Evolutionary conservation across 495 filamentous ascomycete species (phyloP).

Genomic region (Podospora sp.): DNA sequence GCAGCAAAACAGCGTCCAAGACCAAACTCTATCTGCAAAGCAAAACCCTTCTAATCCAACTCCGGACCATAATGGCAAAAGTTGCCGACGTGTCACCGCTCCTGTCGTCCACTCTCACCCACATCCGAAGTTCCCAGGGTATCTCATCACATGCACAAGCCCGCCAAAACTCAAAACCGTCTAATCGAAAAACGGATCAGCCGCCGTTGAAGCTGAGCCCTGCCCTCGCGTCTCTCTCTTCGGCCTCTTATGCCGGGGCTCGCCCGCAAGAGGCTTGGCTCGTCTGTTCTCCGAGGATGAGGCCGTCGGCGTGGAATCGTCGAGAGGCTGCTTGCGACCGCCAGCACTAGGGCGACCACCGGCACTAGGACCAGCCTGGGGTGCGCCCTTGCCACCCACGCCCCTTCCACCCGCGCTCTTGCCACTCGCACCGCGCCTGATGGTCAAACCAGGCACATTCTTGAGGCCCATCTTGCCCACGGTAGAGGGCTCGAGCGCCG

Average conservation of each 20-base stretch:
- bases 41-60: background rate
- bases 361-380: too few species aligned
- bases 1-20: background rate
- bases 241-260: background rate
- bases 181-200: background rate
- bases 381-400: background rate
- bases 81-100: background rate
- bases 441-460: slow-evolving; percentile 34
- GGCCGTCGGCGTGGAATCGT: background rate
- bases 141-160: background rate
- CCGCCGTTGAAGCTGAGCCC: background rate
- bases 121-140: background rate
- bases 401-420: too few species aligned
- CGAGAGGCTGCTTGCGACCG: background rate
- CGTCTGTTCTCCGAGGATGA: background rate
- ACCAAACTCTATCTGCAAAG: background rate
- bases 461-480: slow-evolving; percentile 40
- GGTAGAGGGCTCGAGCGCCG: slow-evolving; percentile 18
- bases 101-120: background rate
- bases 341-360: background rate
- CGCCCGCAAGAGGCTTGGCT: background rate
- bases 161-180: background rate
- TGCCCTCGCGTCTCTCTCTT: background rate
- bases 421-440: background rate
- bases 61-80: background rate